phyloP scores from a whole-genome alignment of 106 monocot genomes.

The Dioscorea zingiberensis region DNA sequence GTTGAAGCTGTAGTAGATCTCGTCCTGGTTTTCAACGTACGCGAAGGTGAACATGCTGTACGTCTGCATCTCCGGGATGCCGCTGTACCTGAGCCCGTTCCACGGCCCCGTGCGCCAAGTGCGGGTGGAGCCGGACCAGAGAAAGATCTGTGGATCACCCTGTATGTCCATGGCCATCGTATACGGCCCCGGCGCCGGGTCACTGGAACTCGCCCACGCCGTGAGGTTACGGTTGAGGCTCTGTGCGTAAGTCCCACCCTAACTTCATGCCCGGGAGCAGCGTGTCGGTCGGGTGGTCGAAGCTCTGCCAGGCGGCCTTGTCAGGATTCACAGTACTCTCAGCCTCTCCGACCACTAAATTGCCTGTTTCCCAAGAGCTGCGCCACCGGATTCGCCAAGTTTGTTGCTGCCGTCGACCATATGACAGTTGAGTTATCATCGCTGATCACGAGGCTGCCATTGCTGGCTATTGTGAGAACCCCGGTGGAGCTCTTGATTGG shows the following conservation, averaged over 20 bases:
- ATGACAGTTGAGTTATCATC: background rate
- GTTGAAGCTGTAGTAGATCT: conserved; percentile 9
- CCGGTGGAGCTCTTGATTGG: conserved; percentile 14
- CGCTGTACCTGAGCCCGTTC: conserved; percentile 25
- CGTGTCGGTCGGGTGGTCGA: conserved; percentile 59
- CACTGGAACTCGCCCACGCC: conserved; percentile 19
- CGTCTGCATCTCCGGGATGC: conserved; percentile 19
- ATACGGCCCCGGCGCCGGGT: conserved; percentile 36
- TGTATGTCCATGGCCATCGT: background rate
- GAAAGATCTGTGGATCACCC: background rate
- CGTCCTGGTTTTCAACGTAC: conserved; percentile 4
- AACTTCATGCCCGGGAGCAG: conserved; percentile 53
- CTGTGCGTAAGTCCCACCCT: conserved; percentile 22
- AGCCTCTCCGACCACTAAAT: conserved; percentile 25
- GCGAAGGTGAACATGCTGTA: conserved; percentile 7
- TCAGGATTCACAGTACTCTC: background rate
- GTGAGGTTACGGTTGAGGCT: conserved; percentile 20
- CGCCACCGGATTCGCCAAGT: background rate
- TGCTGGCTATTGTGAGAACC: background rate
- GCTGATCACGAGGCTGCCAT: conserved; percentile 20
- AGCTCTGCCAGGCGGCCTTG: conserved; percentile 46
- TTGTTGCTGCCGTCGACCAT: background rate
- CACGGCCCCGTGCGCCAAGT: conserved; percentile 24
- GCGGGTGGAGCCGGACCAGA: background rate
- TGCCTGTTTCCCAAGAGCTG: conserved; percentile 43